Evolutionary conservation across 2,329 filamentous ascomycete genomes (phyloP), one percentile per base, ranked within the genome.

Genomic region (Coleophoma cylindrospora): DNA sequence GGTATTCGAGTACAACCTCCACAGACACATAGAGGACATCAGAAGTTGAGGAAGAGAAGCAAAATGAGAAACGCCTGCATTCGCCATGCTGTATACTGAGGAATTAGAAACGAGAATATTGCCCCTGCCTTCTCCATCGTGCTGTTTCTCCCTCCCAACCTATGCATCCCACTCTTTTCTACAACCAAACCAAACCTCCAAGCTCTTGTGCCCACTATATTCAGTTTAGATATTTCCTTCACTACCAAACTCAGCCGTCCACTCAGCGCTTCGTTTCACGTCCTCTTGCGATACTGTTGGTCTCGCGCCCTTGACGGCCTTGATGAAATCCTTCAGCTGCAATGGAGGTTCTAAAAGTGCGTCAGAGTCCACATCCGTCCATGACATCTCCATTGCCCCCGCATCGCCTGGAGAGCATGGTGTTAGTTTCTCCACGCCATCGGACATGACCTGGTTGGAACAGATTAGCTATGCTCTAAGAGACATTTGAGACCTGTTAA

Each of bases 161-260:
- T 10, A 27, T 27, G 27, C 27, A 27, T 27, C 27, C 27, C 27
- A 27, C 27, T 27, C 27, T 27, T 27, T 27, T 27, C 27, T 27
- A 27, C 27, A 27, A 3, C 27, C 27, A 27, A 19, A 27, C 27
- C 6, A 27, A 27, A 7, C 27, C 4, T 27, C 27, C 27, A 27
- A 27, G 27, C 27, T 27, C 27, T 7, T 27, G 27, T 27, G 27
- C 27, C 27, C 27, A 27, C 27, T 27, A 27, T 10, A 27, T 27
- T 27, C 9, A 27, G 9, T 38, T 7, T 38, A 38, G 36, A 38
- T 6, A 43, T 59, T 61, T 32, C 92, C 92, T 68, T 96, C 92
- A 66, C 90, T 95, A 50, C 92, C 92, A 71, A 97, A 97, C 71
- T 97, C 91, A 62, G 86, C 81, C 10, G 94, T 99, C 94, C 94